A percentile compares a stretch with the other conserved stretches of the same genome.
Conservation (phyloP, 768 basidiomycete genomes). For the Hydnum rufescens region DNA sequence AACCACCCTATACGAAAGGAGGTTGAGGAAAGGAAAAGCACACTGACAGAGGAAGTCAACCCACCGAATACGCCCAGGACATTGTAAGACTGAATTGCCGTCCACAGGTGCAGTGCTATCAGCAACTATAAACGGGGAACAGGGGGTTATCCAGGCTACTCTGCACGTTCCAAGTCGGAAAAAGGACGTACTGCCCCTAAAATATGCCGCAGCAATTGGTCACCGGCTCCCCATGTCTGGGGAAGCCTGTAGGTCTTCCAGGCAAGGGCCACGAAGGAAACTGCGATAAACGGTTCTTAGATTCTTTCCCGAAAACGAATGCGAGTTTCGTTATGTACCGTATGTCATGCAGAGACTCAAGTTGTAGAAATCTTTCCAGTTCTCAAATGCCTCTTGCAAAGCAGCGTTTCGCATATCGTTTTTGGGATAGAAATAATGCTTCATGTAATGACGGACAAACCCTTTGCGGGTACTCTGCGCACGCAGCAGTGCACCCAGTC, state of each 20-base stretch:
- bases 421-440: slow-evolving; percentile 71
- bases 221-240: slow-evolving; percentile 68
- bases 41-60: slow-evolving; percentile 9
- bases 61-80: slow-evolving; percentile 83
- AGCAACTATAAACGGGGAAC: slow-evolving; percentile 32
- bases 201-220: slow-evolving; percentile 72
- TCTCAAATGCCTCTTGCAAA: slow-evolving; percentile 80
- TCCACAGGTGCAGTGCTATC: slow-evolving; percentile 79
- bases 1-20: slow-evolving; percentile 58
- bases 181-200: slow-evolving; percentile 50
- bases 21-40: not conserved
- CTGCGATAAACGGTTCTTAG: slow-evolving; percentile 21
- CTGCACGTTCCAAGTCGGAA: not conserved
- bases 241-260: slow-evolving; percentile 83
- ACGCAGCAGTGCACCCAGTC: slow-evolving; percentile 62
- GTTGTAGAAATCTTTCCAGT: slow-evolving; percentile 91
- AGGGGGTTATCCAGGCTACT: not conserved
- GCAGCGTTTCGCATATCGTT: slow-evolving; percentile 54
- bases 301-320: not conserved
- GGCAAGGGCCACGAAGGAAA: slow-evolving; percentile 65
- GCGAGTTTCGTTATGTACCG: slow-evolving; percentile 27
- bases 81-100: slow-evolving; percentile 73
- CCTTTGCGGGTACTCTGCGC: slow-evolving; percentile 77
- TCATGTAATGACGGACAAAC: slow-evolving; percentile 81
- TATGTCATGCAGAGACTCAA: slow-evolving; percentile 90